Base-by-base conservation (phyloP, 2,329 filamentous ascomycete species). In the Shiraia sp. region DNA sequence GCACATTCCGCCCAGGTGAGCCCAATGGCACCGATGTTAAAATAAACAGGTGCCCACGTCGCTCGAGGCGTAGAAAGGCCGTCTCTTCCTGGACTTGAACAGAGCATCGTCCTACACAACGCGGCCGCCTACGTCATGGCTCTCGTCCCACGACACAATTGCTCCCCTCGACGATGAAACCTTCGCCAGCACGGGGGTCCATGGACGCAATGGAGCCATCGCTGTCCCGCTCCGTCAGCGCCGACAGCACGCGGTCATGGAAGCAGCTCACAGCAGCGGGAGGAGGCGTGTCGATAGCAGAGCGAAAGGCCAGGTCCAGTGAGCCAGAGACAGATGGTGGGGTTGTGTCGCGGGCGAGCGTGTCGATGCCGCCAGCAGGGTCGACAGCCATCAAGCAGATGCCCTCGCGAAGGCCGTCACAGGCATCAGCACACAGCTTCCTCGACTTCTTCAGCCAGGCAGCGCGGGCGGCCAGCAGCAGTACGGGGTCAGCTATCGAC, bases 331-430 rank as follows among this genome's bases (percentile, higher is more conserved):
- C 78, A 22, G 79, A 78, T 46, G 76, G 78, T 41, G 74, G 75
- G 49, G 76, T 80, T 64, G 76, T 79, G 49, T 81, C 82, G 43
- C 76, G 78, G 59, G 76, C 82, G 42, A 85, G 76, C 65, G 75
- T 85, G 47, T 85, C 80, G 51, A 85, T 87, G 79, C 81, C 83
- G 27, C 77, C 81, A 42, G 75, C 78, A 22, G 62, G 71, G 16
- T 63, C 66, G 12, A 64, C 61, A 48, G 68, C 75, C 10, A 57
- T 76, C 40, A 74, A 69, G 40, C 70, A 75, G 47, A 69, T 72
- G 47, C 66, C 72, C 36, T 68, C 71, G 29, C 67, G 69, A 32
- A 55, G 68, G 23, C 69, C 53, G 48, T 73, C 51, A 63, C 72
- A 57, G 65, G 69, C 61, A 63, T 77, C 63, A 56, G 74, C 62